Conservation (phyloP, 768 basidiomycete genomes). For the Gymnopilus junonius region DNA sequence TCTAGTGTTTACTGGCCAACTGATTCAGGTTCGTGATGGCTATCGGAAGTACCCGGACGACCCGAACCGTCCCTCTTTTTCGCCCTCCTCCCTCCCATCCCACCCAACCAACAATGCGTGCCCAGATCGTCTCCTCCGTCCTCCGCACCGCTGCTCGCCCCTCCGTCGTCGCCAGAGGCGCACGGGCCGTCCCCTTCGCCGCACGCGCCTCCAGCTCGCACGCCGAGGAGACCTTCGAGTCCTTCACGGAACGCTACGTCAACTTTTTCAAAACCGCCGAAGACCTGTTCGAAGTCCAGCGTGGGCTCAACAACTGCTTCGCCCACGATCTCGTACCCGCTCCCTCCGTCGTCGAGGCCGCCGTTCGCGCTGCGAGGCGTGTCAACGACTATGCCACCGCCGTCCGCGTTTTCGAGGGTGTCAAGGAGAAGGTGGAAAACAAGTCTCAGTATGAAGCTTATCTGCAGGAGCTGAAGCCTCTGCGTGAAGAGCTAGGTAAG, state of each 20-base stretch:
- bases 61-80: constrained; percentile 35
- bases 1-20: constrained; percentile 11
- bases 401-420: constrained; percentile 93
- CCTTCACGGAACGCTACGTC: constrained; percentile 93
- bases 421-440: constrained; percentile 98
- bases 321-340: constrained; percentile 96
- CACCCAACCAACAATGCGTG: constrained; percentile 49
- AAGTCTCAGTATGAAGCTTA: constrained; percentile 94
- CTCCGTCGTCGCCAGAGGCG: constrained; percentile 36
- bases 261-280: constrained; percentile 91
- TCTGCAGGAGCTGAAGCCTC: constrained; percentile 84
- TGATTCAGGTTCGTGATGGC: constrained; percentile 12
- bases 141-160: constrained; percentile 65
- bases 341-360: constrained; percentile 83
- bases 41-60: constrained; percentile 32
- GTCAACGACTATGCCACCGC: constrained; percentile 98
- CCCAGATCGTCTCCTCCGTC: constrained; percentile 62
- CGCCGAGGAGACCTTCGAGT: constrained; percentile 90
- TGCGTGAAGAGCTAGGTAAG: constrained; percentile 91
- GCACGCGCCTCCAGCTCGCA: constrained; percentile 60
- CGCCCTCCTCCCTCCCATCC: constrained; percentile 17
- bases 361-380: constrained; percentile 83
- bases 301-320: constrained; percentile 99
- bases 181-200: constrained; percentile 45
- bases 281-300: constrained; percentile 98